Conservation (phyloP, 2,329 filamentous ascomycete genomes). For the Grosmannia clavigera region DNA sequence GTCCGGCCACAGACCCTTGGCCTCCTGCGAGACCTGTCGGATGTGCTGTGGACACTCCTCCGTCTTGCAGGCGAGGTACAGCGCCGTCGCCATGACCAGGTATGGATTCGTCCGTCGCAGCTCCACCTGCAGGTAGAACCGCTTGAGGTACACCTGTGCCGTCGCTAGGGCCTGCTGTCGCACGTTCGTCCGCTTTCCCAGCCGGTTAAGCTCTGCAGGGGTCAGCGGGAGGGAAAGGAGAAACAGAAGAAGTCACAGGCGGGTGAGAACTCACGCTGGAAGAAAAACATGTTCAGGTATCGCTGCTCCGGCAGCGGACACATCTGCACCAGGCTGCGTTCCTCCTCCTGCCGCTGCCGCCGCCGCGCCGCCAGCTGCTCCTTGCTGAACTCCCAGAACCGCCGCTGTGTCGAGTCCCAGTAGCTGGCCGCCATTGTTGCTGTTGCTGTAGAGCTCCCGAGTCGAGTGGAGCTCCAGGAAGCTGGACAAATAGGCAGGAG, state of each 20-base stretch:
- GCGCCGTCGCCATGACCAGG: conserved; percentile 79
- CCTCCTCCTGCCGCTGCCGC: conserved; percentile 63
- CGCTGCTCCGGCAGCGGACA: conserved; percentile 73
- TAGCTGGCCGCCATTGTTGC: conserved; percentile 81
- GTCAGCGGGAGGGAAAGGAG: neutral
- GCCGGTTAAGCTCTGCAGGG: conserved; percentile 57
- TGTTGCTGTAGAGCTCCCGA: neutral
- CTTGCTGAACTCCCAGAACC: conserved; percentile 81
- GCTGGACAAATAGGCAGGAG: neutral
- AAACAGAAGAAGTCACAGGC: neutral
- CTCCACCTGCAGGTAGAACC: conserved; percentile 85
- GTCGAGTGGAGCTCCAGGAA: neutral
- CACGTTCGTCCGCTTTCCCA: conserved; percentile 72
- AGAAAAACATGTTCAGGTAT: conserved; percentile 83
- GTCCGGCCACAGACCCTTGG: conserved; percentile 72
- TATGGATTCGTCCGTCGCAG: conserved; percentile 90
- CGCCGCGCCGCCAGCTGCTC: conserved; percentile 66
- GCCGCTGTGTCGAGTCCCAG: conserved; percentile 88
- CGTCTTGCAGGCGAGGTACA: conserved; percentile 96
- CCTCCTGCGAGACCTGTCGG: conserved; percentile 75
- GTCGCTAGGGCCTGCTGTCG: conserved; percentile 90
- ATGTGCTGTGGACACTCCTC: conserved; percentile 97
- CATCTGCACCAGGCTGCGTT: conserved; percentile 60
- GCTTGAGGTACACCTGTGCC: conserved; percentile 85
- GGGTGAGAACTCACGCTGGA: conserved; percentile 54